A percentile compares a stretch with the other conserved stretches of the same genome.
phyloP scores from a whole-genome alignment of 768 basidiomycete genomes.

The Leccinum imitatum region DNA sequence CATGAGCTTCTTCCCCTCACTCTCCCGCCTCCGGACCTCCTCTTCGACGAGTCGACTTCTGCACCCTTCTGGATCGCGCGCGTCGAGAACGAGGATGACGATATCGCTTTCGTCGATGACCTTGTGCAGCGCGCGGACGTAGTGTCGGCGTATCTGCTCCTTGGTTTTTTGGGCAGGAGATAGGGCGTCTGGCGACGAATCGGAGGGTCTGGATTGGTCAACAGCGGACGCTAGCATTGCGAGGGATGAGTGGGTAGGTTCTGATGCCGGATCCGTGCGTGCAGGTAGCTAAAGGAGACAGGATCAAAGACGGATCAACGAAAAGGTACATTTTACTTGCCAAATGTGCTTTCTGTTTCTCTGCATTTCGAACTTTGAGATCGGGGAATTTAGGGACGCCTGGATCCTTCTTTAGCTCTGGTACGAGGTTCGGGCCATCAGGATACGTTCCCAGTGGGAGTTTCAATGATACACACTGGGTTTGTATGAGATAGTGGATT shows the following conservation, averaged over 20 bases:
- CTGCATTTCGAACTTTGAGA: slow-evolving; percentile 60
- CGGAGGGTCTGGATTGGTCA: slow-evolving; percentile 2
- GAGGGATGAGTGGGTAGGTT: slow-evolving; percentile 65
- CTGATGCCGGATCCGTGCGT: slow-evolving; percentile 54
- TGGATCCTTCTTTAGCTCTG: slow-evolving; percentile 87
- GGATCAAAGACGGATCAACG: not conserved
- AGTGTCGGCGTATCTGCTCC: slow-evolving; percentile 70
- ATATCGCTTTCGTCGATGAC: slow-evolving; percentile 95
- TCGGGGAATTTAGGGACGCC: slow-evolving; percentile 82
- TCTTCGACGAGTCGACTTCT: slow-evolving; percentile 91
- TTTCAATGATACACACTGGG: slow-evolving; percentile 18
- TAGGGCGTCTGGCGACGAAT: slow-evolving; percentile 32
- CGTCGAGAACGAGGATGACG: slow-evolving; percentile 86
- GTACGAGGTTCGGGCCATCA: not conserved
- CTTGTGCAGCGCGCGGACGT: slow-evolving; percentile 79
- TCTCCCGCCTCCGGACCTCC: slow-evolving; percentile 82
- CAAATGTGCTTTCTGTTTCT: slow-evolving; percentile 43
- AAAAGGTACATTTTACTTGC: slow-evolving; percentile 31
- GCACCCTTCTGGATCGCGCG: slow-evolving; percentile 93
- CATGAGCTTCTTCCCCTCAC: slow-evolving; percentile 87
- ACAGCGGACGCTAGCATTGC: slow-evolving; percentile 47
- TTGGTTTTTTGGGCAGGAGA: slow-evolving; percentile 48
- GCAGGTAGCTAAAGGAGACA: slow-evolving; percentile 23
- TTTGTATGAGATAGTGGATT: slow-evolving; percentile 27
- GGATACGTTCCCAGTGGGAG: slow-evolving; percentile 6